phyloP scores from a whole-genome alignment of 768 basidiomycete genomes.

The Tylopilus intermedius region DNA sequence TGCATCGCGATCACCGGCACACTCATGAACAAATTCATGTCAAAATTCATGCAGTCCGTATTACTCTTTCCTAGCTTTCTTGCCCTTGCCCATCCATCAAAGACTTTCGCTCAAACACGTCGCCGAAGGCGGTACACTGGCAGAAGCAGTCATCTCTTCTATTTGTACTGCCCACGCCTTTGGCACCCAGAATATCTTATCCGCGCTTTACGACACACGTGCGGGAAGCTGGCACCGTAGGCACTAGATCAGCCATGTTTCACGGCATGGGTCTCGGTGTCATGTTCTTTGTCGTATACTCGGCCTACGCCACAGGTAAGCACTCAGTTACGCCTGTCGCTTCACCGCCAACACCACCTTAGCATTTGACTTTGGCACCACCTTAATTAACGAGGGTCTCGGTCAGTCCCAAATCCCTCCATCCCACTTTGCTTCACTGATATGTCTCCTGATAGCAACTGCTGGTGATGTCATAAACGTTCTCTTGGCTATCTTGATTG shows the following conservation, averaged over 20 bases:
- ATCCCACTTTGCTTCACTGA: not conserved
- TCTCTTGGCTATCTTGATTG: conserved; percentile 78
- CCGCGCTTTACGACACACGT: conserved; percentile 65
- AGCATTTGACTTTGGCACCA: conserved; percentile 90
- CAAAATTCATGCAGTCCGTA: conserved; percentile 62
- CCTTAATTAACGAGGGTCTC: conserved; percentile 61
- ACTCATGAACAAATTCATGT: conserved; percentile 64
- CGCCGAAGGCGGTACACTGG: conserved; percentile 75
- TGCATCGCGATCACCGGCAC: conserved; percentile 74
- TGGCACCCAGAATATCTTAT: conserved; percentile 65
- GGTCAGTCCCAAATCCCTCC: conserved; percentile 33
- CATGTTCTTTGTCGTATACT: conserved; percentile 84
- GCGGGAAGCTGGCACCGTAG: conserved; percentile 44
- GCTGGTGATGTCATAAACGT: conserved; percentile 80
- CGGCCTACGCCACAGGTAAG: conserved; percentile 64
- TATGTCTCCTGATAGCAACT: conserved; percentile 37
- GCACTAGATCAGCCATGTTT: conserved; percentile 56
- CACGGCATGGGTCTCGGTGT: conserved; percentile 58
- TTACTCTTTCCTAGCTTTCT: not conserved
- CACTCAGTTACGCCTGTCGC: not conserved
- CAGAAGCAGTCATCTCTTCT: conserved; percentile 90
- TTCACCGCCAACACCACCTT: not conserved
- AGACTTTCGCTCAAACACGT: conserved; percentile 69
- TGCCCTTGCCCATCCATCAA: conserved; percentile 3
- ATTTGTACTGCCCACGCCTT: conserved; percentile 90